phyloP scores from a whole-genome alignment of 495 filamentous ascomycete genomes.

The Xanthoparmelia taractica region DNA sequence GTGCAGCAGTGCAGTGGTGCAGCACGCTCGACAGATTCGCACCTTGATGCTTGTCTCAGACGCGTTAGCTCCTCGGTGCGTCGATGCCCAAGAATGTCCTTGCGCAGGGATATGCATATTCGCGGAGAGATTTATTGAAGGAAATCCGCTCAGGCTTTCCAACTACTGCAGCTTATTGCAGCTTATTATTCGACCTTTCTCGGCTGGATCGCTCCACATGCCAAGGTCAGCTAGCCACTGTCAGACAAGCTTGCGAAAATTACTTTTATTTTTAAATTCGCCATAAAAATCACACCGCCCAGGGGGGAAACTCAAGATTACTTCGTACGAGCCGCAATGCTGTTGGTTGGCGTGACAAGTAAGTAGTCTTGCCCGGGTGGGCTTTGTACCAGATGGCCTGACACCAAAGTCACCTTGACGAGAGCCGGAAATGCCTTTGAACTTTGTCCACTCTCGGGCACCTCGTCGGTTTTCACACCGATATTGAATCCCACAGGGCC shows the following conservation, averaged over 20 bases:
- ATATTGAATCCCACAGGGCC: slow-evolving; percentile 12
- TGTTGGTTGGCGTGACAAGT: slow-evolving; percentile 1
- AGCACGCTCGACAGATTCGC: slow-evolving; percentile 14
- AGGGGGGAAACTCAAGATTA: slow-evolving; percentile 7
- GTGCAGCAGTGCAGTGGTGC: too few relatives aligned
- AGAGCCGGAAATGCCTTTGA: slow-evolving; percentile 11
- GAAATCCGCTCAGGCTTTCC: slow-evolving; percentile 3
- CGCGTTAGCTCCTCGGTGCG: slow-evolving; percentile 5
- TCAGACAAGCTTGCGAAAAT: slow-evolving; percentile 11
- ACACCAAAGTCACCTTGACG: neutral
- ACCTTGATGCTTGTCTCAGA: slow-evolving; percentile 4
- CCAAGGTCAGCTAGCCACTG: slow-evolving; percentile 13
- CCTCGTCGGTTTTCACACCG: slow-evolving; percentile 5
- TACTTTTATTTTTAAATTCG: too few relatives aligned
- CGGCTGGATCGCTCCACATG: slow-evolving; percentile 8
- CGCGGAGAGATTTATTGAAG: neutral
- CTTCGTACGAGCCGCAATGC: slow-evolving; percentile 19
- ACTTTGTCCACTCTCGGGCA: slow-evolving; percentile 7
- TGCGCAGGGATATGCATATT: neutral
- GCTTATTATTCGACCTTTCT: too few relatives aligned
- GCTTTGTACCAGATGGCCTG: neutral
- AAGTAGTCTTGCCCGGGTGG: neutral
- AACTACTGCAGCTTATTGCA: slow-evolving; percentile 8
- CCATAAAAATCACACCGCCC: neutral
- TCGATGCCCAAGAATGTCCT: slow-evolving; percentile 17